A percentile compares a stretch with the other conserved stretches of the same genome.
Conservation (phyloP, 495 filamentous ascomycete species). For the Viridothelium virens region DNA sequence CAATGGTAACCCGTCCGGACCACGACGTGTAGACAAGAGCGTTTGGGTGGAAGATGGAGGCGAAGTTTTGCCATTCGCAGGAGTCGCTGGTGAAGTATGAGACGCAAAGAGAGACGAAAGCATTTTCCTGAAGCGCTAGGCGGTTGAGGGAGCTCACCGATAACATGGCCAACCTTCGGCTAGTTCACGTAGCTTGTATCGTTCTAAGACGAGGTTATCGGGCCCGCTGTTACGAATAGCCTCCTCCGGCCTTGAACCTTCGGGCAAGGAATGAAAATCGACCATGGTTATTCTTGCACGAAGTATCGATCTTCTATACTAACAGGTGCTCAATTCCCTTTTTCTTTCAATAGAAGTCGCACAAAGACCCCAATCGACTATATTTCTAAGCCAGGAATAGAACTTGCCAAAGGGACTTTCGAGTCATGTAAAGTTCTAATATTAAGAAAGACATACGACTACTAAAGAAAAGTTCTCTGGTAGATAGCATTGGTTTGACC, state of each 20-base stretch:
- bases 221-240: constrained; percentile 25
- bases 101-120: too few relatives aligned
- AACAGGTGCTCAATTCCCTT: neutral
- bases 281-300: constrained; percentile 13
- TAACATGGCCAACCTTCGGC: constrained; percentile 25
- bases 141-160: neutral
- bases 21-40: constrained; percentile 28
- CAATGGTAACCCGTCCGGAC: constrained; percentile 18
- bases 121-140: neutral
- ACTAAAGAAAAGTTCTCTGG: too few relatives aligned
- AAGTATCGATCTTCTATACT: neutral
- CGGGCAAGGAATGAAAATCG: constrained; percentile 20
- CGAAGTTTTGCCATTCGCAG: constrained; percentile 32
- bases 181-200: constrained; percentile 23
- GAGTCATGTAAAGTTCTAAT: too few relatives aligned
- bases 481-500: neutral
- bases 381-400: too few relatives aligned
- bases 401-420: too few relatives aligned
- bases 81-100: constrained; percentile 20
- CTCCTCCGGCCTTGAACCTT: constrained; percentile 15
- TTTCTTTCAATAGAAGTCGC: neutral
- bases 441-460: too few relatives aligned
- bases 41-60: constrained; percentile 23
- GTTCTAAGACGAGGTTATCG: constrained; percentile 20
- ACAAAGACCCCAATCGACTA: too few relatives aligned